Conservation (phyloP, 176 grass and related monocot species). For the Pontederia crassipes region DNA sequence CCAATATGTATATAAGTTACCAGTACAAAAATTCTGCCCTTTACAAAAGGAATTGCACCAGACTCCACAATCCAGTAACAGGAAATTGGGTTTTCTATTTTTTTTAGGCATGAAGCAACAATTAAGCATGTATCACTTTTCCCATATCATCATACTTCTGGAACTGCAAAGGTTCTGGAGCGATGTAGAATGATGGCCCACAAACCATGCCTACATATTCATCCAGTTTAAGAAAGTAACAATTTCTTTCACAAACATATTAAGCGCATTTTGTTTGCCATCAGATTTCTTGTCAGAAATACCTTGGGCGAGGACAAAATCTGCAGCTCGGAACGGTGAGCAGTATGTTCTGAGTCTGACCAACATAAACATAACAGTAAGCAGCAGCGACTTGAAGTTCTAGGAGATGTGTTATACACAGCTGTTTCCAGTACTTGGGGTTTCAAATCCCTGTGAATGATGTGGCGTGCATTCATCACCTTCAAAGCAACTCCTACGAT, state of each 20-base stretch:
- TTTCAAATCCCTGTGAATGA: constrained; percentile 62
- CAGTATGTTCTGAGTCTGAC: constrained; percentile 26
- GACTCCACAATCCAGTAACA: constrained; percentile 40
- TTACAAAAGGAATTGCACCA: constrained; percentile 35
- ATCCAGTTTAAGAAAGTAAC: not conserved
- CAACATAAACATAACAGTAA: not conserved
- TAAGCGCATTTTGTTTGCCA: not conserved
- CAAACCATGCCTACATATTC: constrained; percentile 35
- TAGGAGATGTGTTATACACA: not conserved
- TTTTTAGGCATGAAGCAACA: not conserved
- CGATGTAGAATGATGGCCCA: constrained; percentile 53
- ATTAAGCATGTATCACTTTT: not conserved
- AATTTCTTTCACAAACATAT: not conserved
- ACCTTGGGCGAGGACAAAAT: constrained; percentile 51
- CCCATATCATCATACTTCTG: constrained; percentile 50
- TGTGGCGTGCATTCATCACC: constrained; percentile 35
- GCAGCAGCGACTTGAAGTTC: not conserved
- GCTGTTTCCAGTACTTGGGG: constrained; percentile 30
- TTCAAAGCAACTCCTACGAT: constrained; percentile 51
- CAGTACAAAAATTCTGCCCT: constrained; percentile 43
- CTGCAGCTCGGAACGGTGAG: constrained; percentile 31
- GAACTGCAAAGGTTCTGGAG: constrained; percentile 66
- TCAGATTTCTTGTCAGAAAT: not conserved
- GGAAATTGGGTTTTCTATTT: not conserved
- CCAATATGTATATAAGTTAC: constrained; percentile 9